Evolutionary conservation across 164 flowering plant genomes (phyloP).

Genomic region (Santalum album): DNA sequence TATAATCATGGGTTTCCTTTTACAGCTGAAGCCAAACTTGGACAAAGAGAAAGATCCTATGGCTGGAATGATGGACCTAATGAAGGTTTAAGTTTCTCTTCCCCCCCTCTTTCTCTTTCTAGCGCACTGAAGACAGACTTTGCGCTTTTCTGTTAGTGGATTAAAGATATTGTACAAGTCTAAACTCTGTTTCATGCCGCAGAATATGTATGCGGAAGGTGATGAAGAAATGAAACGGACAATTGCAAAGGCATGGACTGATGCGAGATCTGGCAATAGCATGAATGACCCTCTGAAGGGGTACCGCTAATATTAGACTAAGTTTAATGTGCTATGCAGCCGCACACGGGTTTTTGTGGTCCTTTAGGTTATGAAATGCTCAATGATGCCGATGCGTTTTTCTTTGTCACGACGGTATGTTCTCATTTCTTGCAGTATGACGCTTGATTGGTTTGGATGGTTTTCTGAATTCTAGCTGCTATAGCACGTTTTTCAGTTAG

Average conservation of each 20-base stretch:
- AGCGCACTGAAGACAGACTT: no score
- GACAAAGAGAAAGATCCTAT: slow-evolving; percentile 78
- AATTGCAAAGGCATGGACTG: slow-evolving; percentile 96
- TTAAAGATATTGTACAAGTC: not conserved
- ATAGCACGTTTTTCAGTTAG: no score
- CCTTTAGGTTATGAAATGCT: no score
- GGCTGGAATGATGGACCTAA: slow-evolving; percentile 97
- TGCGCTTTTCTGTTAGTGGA: not conserved
- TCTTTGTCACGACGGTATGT: no score
- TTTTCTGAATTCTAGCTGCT: no score
- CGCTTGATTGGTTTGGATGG: no score
- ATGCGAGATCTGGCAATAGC: slow-evolving; percentile 91
- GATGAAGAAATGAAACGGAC: slow-evolving; percentile 94
- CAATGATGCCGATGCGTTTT: no score
- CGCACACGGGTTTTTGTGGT: no score
- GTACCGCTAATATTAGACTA: slow-evolving; percentile 8
- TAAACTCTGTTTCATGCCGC: slow-evolving; percentile 10
- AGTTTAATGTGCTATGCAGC: no score
- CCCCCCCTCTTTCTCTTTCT: not conserved
- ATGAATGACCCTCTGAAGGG: slow-evolving; percentile 48
- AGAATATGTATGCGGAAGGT: slow-evolving; percentile 98
- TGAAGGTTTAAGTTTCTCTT: slow-evolving; percentile 53
- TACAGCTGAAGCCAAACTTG: slow-evolving; percentile 67
- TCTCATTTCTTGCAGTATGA: no score
- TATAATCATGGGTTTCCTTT: not conserved